These are phyloP conservation scores for Rhizopogon parksii DNA, from an alignment of 1,284 basidiomycete species.

Conservation along the genomic window DNA sequence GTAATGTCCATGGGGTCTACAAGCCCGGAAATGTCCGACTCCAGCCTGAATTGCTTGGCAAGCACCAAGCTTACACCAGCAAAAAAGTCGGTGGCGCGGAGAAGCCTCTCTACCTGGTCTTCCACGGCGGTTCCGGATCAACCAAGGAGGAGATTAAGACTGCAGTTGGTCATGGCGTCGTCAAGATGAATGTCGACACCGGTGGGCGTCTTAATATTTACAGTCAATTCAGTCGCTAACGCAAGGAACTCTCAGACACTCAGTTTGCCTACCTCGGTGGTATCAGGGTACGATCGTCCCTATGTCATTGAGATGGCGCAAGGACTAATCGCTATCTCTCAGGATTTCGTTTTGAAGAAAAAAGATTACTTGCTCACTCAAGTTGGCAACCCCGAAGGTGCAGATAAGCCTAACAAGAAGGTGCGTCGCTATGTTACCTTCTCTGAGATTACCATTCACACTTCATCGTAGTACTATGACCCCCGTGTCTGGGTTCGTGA, in stretches of 20 bases:
- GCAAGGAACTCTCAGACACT: constrained; percentile 47
- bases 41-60: constrained; percentile 85
- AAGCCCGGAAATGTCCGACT: constrained; percentile 83
- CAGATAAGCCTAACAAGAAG: constrained; percentile 98
- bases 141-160: constrained; percentile 94
- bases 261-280: constrained; percentile 90
- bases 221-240: constrained; percentile 7
- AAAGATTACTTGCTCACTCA: constrained; percentile 81
- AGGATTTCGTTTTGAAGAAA: constrained; percentile 83
- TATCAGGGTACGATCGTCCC: constrained; percentile 58
- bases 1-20: constrained; percentile 85
- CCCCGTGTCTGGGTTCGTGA: constrained; percentile 97
- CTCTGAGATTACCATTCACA: not conserved
- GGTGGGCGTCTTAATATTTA: constrained; percentile 30
- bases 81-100: constrained; percentile 64
- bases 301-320: not conserved
- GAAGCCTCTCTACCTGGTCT: constrained; percentile 92
- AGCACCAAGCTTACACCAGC: constrained; percentile 83
- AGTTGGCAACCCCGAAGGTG: constrained; percentile 90
- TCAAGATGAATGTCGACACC: constrained; percentile 97
- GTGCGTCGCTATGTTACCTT: constrained; percentile 29
- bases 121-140: constrained; percentile 99
- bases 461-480: constrained; percentile 67
- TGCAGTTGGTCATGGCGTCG: constrained; percentile 88
- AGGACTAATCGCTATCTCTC: constrained; percentile 3